Conservation (phyloP, 2,329 filamentous ascomycete genomes). For the Alternaria longipes region DNA sequence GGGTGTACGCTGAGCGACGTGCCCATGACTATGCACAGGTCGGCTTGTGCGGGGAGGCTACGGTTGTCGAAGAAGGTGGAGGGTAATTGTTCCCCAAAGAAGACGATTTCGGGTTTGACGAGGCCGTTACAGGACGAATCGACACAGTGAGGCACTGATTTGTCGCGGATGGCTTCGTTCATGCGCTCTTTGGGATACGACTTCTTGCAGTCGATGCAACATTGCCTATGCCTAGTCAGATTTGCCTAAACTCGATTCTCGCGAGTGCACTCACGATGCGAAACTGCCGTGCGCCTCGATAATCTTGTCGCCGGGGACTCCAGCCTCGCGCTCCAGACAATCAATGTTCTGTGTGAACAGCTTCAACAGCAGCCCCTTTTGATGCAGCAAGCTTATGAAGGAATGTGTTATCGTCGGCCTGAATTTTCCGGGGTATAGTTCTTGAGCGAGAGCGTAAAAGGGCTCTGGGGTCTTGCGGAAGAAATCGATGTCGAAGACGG, state of each 20-base stretch:
- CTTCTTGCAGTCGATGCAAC: slow-evolving; percentile 86
- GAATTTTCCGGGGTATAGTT: slow-evolving; percentile 91
- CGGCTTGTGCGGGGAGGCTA: slow-evolving; percentile 67
- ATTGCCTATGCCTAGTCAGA: slow-evolving; percentile 63
- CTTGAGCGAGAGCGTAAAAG: slow-evolving; percentile 91
- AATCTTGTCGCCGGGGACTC: slow-evolving; percentile 81
- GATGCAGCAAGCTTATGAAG: slow-evolving; percentile 83
- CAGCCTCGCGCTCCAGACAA: slow-evolving; percentile 87
- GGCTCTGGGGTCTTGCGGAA: slow-evolving; percentile 85
- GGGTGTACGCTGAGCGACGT: slow-evolving; percentile 89
- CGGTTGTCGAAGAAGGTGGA: slow-evolving; percentile 69
- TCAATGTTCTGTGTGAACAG: slow-evolving; percentile 99
- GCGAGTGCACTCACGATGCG: slow-evolving; percentile 58
- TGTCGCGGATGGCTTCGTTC: slow-evolving; percentile 71
- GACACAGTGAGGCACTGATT: slow-evolving; percentile 75
- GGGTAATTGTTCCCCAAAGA: slow-evolving; percentile 83
- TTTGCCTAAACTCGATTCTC: too few species aligned
- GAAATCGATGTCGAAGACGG: slow-evolving; percentile 91
- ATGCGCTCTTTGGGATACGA: slow-evolving; percentile 78
- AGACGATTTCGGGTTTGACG: slow-evolving; percentile 94
- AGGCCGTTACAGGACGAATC: slow-evolving; percentile 72
- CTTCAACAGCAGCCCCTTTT: slow-evolving; percentile 80
- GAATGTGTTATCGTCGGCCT: slow-evolving; percentile 88
- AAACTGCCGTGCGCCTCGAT: slow-evolving; percentile 97
- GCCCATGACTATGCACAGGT: slow-evolving; percentile 85